phyloP scores from a whole-genome alignment of 805 yeast genomes.

The Yarrowia sp. region DNA sequence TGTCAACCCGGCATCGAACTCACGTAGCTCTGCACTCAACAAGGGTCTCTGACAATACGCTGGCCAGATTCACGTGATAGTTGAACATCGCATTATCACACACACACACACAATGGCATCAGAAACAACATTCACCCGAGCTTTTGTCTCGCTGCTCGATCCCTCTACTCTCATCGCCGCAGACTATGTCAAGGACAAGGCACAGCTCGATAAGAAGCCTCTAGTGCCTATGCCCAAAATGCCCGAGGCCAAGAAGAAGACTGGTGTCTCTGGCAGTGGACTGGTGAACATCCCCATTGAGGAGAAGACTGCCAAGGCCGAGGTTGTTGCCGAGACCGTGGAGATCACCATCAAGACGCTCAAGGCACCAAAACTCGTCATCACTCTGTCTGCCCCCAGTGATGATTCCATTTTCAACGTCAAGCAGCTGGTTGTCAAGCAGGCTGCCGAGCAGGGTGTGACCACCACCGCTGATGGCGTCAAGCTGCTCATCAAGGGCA shows the following conservation, averaged over 20 bases:
- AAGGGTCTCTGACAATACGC: background rate
- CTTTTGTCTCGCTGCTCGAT: slow-evolving; percentile 19
- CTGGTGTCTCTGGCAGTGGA: background rate
- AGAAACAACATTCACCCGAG: slow-evolving; percentile 19
- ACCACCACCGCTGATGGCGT: slow-evolving; percentile 6
- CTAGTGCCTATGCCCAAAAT: slow-evolving; percentile 23
- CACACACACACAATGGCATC: slow-evolving; percentile 20
- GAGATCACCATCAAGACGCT: slow-evolving; percentile 22
- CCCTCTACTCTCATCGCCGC: slow-evolving; percentile 12
- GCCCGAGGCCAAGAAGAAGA: slow-evolving; percentile 26
- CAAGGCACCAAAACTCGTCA: slow-evolving; percentile 18
- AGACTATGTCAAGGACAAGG: slow-evolving; percentile 25
- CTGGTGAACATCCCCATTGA: slow-evolving; percentile 13
- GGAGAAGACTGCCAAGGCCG: slow-evolving; percentile 4
- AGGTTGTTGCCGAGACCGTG: slow-evolving; percentile 9
- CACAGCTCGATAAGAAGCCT: slow-evolving; percentile 15
- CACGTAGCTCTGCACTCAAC: background rate
- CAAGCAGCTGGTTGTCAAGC: slow-evolving; percentile 24
- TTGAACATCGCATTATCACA: background rate
- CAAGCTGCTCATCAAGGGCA: slow-evolving; percentile 27
- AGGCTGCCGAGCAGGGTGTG: slow-evolving; percentile 11
- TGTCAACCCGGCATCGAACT: background rate
- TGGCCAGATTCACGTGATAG: slow-evolving; percentile 1
- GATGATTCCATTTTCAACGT: slow-evolving; percentile 19
- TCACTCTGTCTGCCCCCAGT: slow-evolving; percentile 2